Conservation (phyloP, 352 stramenopile genomes). For the Pythium utonaiense region DNA sequence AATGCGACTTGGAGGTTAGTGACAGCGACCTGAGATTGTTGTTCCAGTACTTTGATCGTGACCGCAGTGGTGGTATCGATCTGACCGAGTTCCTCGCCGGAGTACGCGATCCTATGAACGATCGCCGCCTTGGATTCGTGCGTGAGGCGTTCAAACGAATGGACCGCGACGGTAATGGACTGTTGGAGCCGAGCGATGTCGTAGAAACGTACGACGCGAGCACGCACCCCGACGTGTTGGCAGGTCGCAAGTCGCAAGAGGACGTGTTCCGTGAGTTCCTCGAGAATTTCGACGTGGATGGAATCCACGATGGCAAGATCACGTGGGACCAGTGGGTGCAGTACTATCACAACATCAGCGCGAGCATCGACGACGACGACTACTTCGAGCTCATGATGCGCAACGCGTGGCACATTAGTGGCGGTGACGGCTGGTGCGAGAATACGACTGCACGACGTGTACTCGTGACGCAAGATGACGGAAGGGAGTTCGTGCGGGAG, state of each 20-base stretch:
- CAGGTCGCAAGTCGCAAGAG: slow-evolving; percentile 57
- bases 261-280: slow-evolving; percentile 79
- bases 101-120: slow-evolving; percentile 69
- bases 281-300: slow-evolving; percentile 82
- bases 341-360: slow-evolving; percentile 90
- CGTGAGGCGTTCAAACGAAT: slow-evolving; percentile 78
- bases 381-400: slow-evolving; percentile 92
- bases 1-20: slow-evolving; percentile 48
- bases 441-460: slow-evolving; percentile 67
- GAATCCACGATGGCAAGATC: slow-evolving; percentile 65
- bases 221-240: slow-evolving; percentile 81
- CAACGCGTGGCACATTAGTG: slow-evolving; percentile 70
- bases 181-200: slow-evolving; percentile 77
- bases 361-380: slow-evolving; percentile 86
- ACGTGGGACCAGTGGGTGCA: slow-evolving; percentile 62
- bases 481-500: slow-evolving; percentile 39
- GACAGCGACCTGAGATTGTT: slow-evolving; percentile 63
- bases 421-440: slow-evolving; percentile 40
- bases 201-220: slow-evolving; percentile 80
- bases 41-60: slow-evolving; percentile 83
- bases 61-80: slow-evolving; percentile 72
- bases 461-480: slow-evolving; percentile 56
- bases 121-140: slow-evolving; percentile 66
- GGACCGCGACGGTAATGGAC: slow-evolving; percentile 70
- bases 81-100: slow-evolving; percentile 86